Evolutionary conservation across 306 rosid genomes (phyloP), one percentile per base, ranked within the genome.

Genomic region (Inga leiocalycina): DNA sequence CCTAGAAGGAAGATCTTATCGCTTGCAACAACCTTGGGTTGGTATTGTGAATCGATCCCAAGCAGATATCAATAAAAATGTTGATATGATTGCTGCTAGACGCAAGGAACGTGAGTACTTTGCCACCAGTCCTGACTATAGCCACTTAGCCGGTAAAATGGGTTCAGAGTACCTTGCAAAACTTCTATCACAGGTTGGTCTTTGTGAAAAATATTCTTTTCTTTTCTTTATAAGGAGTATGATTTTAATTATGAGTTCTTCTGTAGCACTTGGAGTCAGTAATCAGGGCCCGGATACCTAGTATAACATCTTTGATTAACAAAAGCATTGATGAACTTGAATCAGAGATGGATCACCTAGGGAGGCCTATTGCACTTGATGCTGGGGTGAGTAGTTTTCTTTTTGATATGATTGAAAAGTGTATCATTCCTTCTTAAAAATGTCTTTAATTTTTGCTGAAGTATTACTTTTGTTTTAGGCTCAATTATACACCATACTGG

Each of bases 111-210:
- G 86, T 2, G 99, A 96, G 85, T 96, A 96, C 88, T 96, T 96
- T 69, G 91, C 89, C 74, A 92, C 97, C 74, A 96, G 97, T 89
- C 91, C 97, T 51, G 99, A 96, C 87, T 96, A 94, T 85, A 97
- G 98, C 51, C 99, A 96, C 84, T 84, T 96, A 5, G 85, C 93
- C 76, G 88, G 65, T 89, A 92, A 89, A 89, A 96, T 96, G 99
- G 99, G 99, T 69, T 93, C 99, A 4, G 99, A 85, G 83, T 96
- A 96, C 89, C 99, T 96, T 70, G 99, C 99, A 74, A 96, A 92
- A 88, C 97, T 94, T 85, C 91, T 96, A 65, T 96, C 99, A 12
- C 90, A 94, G 99, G 99, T 96, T 81, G 84, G 78, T 24, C 49
- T 59, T 54, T 64, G 4, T 74, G 44, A 46, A 80, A 71, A 41